Base-by-base conservation (phyloP, 1,139 yeast species). In the Debaryomyces fabryi region DNA sequence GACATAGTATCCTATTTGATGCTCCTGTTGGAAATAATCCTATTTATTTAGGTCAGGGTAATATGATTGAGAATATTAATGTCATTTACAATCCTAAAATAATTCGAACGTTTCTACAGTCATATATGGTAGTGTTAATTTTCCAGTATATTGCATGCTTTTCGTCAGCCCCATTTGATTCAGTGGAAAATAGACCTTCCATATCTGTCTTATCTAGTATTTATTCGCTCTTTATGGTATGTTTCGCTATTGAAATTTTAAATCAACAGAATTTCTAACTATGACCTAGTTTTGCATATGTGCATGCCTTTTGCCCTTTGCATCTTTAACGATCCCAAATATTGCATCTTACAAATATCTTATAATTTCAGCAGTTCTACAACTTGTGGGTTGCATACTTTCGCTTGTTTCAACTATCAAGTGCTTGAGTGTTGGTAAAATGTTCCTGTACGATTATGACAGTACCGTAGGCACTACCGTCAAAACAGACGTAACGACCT, bases 101-200 rank as follows among this genome's bases (percentile, higher is more conserved):
- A 21, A 57, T 64, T 41, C 55, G 62, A 13, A 47, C 51, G 3
- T 58, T 66, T n/a, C 53, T 68, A 44, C 55, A 62, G 33, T 36
- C 58, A 4, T 74, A 71, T 53, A 52, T 73, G 23, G 58, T 63
- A 0, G 57, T 67, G 20, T 61, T 78, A 50, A 51, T 75, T 30
- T 50, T 63, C 1, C 78, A 78, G 52, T 72, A 78, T 45, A 52
- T 75, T 3, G 57, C 68, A 27, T 65, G 73, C 38, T 79, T 72
- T 52, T 59, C 67, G 18, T 67, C 72, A 2, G 70, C 76, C 32
- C 80, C 82, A 1, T 74, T 73, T 51, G 76, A 77, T 18, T 71
- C 67, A 15, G 68, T 79, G 7, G 68, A 65, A 29, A 68, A 75
- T 46, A 58, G 78, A 24, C 82, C 83, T 0, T 47, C 60, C 1